phyloP scores from a whole-genome alignment of 2,329 filamentous ascomycete genomes.

The Cladosporium sp. region DNA sequence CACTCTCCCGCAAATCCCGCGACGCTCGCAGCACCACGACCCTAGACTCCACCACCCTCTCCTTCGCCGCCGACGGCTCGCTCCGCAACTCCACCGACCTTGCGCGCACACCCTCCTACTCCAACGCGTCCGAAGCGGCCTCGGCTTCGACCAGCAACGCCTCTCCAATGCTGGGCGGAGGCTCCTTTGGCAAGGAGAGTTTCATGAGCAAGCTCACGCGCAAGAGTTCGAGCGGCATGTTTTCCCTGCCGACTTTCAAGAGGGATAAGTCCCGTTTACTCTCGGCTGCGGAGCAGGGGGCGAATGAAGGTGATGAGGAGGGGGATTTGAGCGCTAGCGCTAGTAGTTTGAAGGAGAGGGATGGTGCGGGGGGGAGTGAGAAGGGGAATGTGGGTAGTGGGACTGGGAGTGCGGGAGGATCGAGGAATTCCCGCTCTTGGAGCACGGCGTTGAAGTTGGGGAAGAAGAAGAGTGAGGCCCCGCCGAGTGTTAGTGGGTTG shows the following conservation, averaged over 20 bases:
- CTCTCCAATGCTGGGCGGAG: conserved; percentile 27
- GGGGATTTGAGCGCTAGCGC: conserved; percentile 21
- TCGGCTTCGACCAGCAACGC: conserved; percentile 29
- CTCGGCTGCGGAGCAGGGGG: conserved; percentile 23
- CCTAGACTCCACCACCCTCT: conserved; percentile 30
- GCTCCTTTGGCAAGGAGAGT: conserved; percentile 37
- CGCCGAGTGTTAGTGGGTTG: conserved; percentile 41
- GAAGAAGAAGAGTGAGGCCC: conserved; percentile 36
- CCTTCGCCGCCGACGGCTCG: conserved; percentile 27
- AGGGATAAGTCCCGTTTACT: conserved; percentile 34
- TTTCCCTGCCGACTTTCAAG: conserved; percentile 35
- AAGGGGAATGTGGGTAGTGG: conserved; percentile 31
- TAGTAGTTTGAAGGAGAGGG: conserved; percentile 12
- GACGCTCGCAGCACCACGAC: conserved; percentile 39
- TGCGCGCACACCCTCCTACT: conserved; percentile 29
- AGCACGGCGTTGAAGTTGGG: conserved; percentile 41
- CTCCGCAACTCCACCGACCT: conserved; percentile 25
- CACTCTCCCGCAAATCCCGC: conserved; percentile 37
- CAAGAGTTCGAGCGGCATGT: conserved; percentile 44
- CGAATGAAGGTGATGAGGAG: conserved; percentile 35
- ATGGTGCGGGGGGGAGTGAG: too few relatives aligned
- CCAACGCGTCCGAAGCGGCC: conserved; percentile 37
- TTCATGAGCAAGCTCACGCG: conserved; percentile 48
- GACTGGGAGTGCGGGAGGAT: too few relatives aligned
- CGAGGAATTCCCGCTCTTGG: conserved; percentile 33